phyloP scores from a whole-genome alignment of 2,329 filamentous ascomycete genomes.

The Cadophora gregata region DNA sequence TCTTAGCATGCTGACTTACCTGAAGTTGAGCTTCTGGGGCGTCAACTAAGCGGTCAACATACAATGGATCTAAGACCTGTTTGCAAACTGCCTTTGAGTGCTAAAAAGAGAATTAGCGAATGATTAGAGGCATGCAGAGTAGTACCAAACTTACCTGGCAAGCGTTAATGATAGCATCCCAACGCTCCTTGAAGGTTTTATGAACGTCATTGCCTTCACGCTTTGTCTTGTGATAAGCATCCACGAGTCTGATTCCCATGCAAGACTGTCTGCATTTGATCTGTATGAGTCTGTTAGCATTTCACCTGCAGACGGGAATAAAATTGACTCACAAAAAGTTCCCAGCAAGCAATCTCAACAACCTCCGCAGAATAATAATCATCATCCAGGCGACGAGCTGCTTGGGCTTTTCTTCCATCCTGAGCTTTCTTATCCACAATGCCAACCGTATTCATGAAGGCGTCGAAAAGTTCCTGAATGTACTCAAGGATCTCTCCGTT shows the following conservation, averaged over 20 bases:
- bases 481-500: neutral
- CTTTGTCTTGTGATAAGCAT: constrained; percentile 25
- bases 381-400: constrained; percentile 26
- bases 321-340: constrained; percentile 32
- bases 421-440: constrained; percentile 33
- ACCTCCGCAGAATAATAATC: constrained; percentile 21
- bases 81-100: constrained; percentile 39
- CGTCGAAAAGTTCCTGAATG: constrained; percentile 28
- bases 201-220: constrained; percentile 18
- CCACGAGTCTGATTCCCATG: constrained; percentile 25
- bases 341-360: constrained; percentile 33
- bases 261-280: constrained; percentile 18
- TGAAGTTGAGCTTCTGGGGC: constrained; percentile 32
- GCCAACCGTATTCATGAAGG: constrained; percentile 26
- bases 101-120: constrained; percentile 24
- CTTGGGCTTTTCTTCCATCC: constrained; percentile 30
- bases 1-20: constrained; percentile 28
- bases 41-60: constrained; percentile 35
- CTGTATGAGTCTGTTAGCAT: constrained; percentile 21
- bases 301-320: neutral
- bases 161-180: constrained; percentile 24
- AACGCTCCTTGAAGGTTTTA: constrained; percentile 25
- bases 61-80: constrained; percentile 36
- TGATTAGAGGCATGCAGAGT: neutral
- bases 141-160: constrained; percentile 25